These are phyloP conservation scores for Poterioochromonas sp. DNA, from an alignment of 352 stramenopile species.

Conservation along the genomic window DNA sequence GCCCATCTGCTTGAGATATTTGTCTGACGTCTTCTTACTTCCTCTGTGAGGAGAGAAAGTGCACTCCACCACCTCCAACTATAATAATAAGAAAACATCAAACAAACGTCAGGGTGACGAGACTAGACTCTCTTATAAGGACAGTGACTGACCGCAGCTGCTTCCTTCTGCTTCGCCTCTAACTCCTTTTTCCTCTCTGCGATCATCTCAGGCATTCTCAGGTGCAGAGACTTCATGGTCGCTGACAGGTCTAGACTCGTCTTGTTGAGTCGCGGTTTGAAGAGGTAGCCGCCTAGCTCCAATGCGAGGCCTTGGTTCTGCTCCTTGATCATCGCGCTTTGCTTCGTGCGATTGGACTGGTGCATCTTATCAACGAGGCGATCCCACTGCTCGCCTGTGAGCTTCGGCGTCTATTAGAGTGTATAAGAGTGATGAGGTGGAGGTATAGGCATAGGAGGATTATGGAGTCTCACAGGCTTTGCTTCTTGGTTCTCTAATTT, in stretches of 20 bases:
- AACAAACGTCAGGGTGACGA: no score
- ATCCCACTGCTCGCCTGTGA: conserved; percentile 19
- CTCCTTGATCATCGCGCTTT: conserved; percentile 9
- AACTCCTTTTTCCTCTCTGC: not conserved
- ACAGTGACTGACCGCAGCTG: not conserved
- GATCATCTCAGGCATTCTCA: conserved; percentile 7
- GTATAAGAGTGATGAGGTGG: no score
- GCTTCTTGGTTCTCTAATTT: not conserved
- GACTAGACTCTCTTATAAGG: no score
- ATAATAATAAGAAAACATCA: not conserved
- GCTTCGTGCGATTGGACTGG: not conserved
- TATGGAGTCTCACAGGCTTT: not conserved
- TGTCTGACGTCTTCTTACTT: not conserved
- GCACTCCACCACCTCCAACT: not conserved
- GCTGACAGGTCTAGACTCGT: not conserved
- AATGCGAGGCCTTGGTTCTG: conserved; percentile 13
- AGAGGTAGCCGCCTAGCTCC: not conserved
- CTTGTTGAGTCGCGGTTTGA: conserved; percentile 13
- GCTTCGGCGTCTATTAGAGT: not conserved
- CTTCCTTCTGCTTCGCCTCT: not conserved
- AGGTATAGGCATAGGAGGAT: no score
- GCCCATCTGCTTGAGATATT: conserved; percentile 4
- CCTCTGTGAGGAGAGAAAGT: not conserved
- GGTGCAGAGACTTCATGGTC: not conserved
- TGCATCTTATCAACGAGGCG: conserved; percentile 8